Evolutionary conservation across 2,329 filamentous ascomycete species (phyloP), one percentile per base, ranked within the genome.

Genomic region (Fusarium sacchari): DNA sequence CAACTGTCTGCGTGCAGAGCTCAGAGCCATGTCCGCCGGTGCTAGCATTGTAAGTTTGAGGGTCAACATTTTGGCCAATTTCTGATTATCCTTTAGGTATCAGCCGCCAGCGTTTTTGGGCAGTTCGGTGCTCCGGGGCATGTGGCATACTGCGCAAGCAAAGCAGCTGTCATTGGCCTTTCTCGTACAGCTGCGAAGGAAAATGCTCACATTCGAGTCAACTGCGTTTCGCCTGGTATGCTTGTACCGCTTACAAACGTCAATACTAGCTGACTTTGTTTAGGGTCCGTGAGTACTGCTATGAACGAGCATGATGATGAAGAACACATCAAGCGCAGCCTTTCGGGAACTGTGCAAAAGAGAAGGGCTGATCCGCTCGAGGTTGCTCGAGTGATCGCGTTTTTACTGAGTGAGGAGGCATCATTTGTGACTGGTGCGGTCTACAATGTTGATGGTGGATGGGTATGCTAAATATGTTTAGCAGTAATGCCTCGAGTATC

Each of bases 1-100:
- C 78, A 84, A 87, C 56, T 88, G 86, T 65, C 67, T 90, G 65
- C 80, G 86, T 22, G 84, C 85, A n/a, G 77, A 89, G 74, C 66
- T 89, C 17, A 80, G 78, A 73, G 80, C 49, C 1, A 76, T 18
- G 64, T 65, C 79, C 81, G 32, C 82, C 79, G 69, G 74, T 1
- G 68, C 64, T 4, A 75, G 74, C 26, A 76, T 76, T 7, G 72
- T 76, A 26, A 36, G 64, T 24, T 4, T n/a, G 0, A 37, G 80
- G 3, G 79, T 4, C 65, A 72, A 18, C 56, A 83, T 1, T 79
- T 84, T 32, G 78, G 78, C 28, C 79, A 83, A 5, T 81, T 81
- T 82, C 84, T 63, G 80, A 71, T 13, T 22, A 0, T 6, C 42
- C 4, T 7, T 0, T 4, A 73, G 72, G 72, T 74, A 13, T 69